Conservation (phyloP, 495 filamentous ascomycete genomes). For the Aspergillus biplanus region DNA sequence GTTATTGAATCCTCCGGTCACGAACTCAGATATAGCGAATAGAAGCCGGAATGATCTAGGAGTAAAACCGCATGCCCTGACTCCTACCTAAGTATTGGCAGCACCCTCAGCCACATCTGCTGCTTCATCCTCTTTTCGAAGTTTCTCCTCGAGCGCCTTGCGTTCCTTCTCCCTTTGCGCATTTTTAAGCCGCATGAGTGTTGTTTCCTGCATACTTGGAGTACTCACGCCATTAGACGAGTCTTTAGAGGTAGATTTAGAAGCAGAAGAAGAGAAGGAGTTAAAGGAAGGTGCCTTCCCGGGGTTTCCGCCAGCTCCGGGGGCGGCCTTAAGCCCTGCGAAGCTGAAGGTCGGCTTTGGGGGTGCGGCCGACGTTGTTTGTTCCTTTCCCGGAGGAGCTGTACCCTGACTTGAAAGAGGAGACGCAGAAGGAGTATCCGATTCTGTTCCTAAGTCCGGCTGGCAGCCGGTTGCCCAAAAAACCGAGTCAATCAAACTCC, state of each 20-base stretch:
- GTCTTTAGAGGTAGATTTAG: constrained; percentile 34
- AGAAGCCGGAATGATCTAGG: too few relatives aligned
- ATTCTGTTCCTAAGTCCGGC: constrained; percentile 42
- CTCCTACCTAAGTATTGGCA: neutral
- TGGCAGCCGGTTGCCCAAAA: constrained; percentile 59
- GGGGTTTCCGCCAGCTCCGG: constrained; percentile 31
- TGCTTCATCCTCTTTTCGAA: constrained; percentile 54
- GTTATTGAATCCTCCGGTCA: neutral
- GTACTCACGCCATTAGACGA: constrained; percentile 35
- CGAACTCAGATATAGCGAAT: too few relatives aligned
- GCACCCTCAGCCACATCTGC: constrained; percentile 50
- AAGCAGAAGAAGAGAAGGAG: constrained; percentile 44
- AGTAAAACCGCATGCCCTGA: too few relatives aligned
- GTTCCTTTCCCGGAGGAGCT: constrained; percentile 7
- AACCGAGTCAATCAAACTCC: constrained; percentile 56
- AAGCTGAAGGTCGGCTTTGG: constrained; percentile 43
- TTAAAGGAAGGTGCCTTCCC: constrained; percentile 54
- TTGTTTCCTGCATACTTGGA: constrained; percentile 61
- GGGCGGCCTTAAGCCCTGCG: constrained; percentile 34
- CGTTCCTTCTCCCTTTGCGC: constrained; percentile 60
- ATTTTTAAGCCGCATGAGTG: constrained; percentile 63
- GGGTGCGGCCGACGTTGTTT: constrained; percentile 17
- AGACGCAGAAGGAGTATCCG: constrained; percentile 18
- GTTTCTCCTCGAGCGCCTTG: constrained; percentile 57
- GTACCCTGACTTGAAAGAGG: constrained; percentile 26